A percentile compares a stretch with the other conserved stretches of the same genome.
phyloP scores from a whole-genome alignment of 768 basidiomycete species.

The Myochromella boudieri region DNA sequence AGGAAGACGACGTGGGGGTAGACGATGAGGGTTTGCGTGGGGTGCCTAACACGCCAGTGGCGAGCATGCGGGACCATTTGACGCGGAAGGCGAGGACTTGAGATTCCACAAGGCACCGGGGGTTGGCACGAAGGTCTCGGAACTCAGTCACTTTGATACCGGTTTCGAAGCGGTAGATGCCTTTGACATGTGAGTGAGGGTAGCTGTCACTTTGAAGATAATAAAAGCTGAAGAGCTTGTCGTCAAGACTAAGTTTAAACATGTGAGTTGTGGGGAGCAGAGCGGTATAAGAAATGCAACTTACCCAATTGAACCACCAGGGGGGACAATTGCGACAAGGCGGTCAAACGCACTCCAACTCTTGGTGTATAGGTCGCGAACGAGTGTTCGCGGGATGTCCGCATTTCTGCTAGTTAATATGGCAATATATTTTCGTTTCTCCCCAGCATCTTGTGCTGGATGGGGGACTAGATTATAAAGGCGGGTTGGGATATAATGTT shows the following conservation, averaged over 20 bases:
- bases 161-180: slow-evolving; percentile 85
- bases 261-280: slow-evolving; percentile 2
- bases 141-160: slow-evolving; percentile 88
- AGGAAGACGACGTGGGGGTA: slow-evolving; percentile 29
- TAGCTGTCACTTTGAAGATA: slow-evolving; percentile 76
- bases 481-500: slow-evolving; percentile 72
- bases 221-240: slow-evolving; percentile 92
- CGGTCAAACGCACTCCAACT: slow-evolving; percentile 92
- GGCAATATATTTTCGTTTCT: slow-evolving; percentile 73
- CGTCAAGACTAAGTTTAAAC: slow-evolving; percentile 61
- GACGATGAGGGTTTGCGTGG: slow-evolving; percentile 28
- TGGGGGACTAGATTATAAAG: slow-evolving; percentile 77
- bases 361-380: slow-evolving; percentile 90
- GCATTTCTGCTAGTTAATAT: slow-evolving; percentile 80
- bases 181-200: slow-evolving; percentile 78
- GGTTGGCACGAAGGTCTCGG: slow-evolving; percentile 85
- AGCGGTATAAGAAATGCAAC: slow-evolving; percentile 22
- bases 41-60: slow-evolving; percentile 66
- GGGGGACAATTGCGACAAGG: slow-evolving; percentile 86
- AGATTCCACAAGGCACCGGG: slow-evolving; percentile 80
- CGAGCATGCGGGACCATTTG: slow-evolving; percentile 74
- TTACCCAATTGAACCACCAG: slow-evolving; percentile 85
- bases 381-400: slow-evolving; percentile 80
- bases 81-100: slow-evolving; percentile 81
- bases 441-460: slow-evolving; percentile 74